Base-by-base conservation (phyloP, 2,329 filamentous ascomycete genomes). In the Karstenula rhodostoma region DNA sequence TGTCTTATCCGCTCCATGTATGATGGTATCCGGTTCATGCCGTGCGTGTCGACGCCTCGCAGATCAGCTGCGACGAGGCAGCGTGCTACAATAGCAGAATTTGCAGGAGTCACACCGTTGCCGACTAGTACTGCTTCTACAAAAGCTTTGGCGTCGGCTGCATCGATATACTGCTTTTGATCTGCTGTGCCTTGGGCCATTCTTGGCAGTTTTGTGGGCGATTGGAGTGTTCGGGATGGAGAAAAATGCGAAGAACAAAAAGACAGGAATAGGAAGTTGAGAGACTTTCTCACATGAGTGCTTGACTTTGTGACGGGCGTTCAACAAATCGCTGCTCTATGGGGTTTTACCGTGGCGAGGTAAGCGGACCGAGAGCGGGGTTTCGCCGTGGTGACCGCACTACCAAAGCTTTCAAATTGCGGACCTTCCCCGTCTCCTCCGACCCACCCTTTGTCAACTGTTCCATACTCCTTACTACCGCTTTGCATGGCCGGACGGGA, bases 31-130 rank as follows among this genome's bases (percentile, higher is more conserved):
- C 91, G 87, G 75, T 92, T 92, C 74, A 91, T 87, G 61, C 89
- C 91, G 73, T 94, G 91, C 0, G 90, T 92, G 72, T 94, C 91
- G 27, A 94, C 88, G 52, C 91, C 91, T 43, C 91, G 88, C 0
- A 94, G 84, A 68, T 94, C 91, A 13, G 91, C 91, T 37, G 87
- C 86, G 1, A 94, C 84, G 1, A 94, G 86, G 63, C 88, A 90
- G 62, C 80, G 79, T n/a, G 90, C 87, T 13, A 93, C 79, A 37
- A 87, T 86, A 4, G 78, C 64, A 17, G 91, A 90, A 64, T 91
- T 85, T 2, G 81, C 73, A 0, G 76, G 57, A 0, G 87, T 77
- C 0, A 91, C 88, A 2, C 86, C 86, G 69, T 92, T 88, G 27
- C 82, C 88, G 59, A 77, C 68, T 33, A 92, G 84, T 13, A 92